phyloP scores from a whole-genome alignment of 139 green algal genomes.

The Ulvella scutata region DNA sequence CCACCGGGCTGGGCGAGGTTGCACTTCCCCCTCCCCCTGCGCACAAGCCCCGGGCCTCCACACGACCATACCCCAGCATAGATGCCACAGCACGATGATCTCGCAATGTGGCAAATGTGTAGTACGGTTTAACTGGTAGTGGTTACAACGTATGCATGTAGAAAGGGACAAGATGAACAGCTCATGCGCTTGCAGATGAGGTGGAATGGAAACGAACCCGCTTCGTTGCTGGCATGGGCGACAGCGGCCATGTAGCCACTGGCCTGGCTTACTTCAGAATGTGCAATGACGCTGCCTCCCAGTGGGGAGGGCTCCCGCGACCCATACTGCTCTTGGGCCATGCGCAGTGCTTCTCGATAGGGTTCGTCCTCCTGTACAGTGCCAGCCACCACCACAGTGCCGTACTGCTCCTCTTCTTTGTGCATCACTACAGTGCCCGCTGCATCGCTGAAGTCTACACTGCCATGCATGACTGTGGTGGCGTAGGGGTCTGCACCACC shows the following conservation, averaged over 20 bases:
- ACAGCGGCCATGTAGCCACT: not conserved
- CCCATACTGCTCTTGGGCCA: not conserved
- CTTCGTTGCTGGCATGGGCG: not conserved
- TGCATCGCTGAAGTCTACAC: not conserved
- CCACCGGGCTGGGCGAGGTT: not conserved
- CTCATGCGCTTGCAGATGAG: not conserved
- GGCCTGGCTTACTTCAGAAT: not conserved
- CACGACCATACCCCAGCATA: too few species aligned
- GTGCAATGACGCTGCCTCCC: not conserved
- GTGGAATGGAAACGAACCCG: not conserved
- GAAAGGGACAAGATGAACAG: too few species aligned
- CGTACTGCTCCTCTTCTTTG: not conserved
- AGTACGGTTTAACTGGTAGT: too few species aligned
- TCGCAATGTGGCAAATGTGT: too few species aligned
- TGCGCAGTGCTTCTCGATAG: not conserved
- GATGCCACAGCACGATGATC: too few species aligned
- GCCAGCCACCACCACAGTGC: constrained; percentile 15
- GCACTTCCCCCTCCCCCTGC: too few species aligned
- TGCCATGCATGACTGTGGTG: not conserved
- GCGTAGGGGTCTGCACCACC: not conserved
- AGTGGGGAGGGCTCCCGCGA: not conserved
- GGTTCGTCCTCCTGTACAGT: not conserved
- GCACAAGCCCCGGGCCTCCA: too few species aligned
- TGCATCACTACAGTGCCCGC: not conserved
- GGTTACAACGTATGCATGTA: too few species aligned